These are phyloP conservation scores for Arctium minus DNA, from an alignment of 129 eudicot species.

Conservation along the genomic window DNA sequence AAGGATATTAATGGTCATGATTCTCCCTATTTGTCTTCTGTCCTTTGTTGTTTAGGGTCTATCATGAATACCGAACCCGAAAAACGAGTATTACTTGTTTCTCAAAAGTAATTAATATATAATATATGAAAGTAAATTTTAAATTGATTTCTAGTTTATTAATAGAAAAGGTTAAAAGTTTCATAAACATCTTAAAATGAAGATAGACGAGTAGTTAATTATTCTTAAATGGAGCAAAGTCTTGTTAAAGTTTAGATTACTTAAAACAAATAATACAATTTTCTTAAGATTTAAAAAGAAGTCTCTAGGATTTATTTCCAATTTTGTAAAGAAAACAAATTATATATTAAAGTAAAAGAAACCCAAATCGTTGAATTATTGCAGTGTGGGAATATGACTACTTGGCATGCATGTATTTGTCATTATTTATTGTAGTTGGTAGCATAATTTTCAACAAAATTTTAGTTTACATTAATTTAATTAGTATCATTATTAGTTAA, in stretches of 20 bases:
- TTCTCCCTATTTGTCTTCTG: not conserved
- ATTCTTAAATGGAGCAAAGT: not conserved
- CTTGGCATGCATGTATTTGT: conserved; percentile 4
- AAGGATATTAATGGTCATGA: not conserved
- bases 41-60: not conserved
- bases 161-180: not conserved
- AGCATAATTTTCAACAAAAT: conserved; percentile 2
- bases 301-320: not conserved
- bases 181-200: too few relatives aligned
- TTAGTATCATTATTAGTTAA: not conserved
- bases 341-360: conserved; percentile 3
- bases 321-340: not conserved
- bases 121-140: not conserved
- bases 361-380: conserved; percentile 11
- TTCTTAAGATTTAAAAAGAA: not conserved
- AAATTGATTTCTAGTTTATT: not conserved
- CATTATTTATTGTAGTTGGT: conserved; percentile 23
- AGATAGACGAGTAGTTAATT: too few relatives aligned
- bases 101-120: too few relatives aligned
- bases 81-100: too few relatives aligned
- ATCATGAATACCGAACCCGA: not conserved
- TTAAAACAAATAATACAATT: not conserved
- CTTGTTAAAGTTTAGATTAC: not conserved
- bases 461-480: not conserved
- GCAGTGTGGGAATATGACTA: not conserved